These are phyloP conservation scores for Penicillium polonicum DNA, from an alignment of 2,329 filamentous ascomycete genomes.

Conservation along the genomic window DNA sequence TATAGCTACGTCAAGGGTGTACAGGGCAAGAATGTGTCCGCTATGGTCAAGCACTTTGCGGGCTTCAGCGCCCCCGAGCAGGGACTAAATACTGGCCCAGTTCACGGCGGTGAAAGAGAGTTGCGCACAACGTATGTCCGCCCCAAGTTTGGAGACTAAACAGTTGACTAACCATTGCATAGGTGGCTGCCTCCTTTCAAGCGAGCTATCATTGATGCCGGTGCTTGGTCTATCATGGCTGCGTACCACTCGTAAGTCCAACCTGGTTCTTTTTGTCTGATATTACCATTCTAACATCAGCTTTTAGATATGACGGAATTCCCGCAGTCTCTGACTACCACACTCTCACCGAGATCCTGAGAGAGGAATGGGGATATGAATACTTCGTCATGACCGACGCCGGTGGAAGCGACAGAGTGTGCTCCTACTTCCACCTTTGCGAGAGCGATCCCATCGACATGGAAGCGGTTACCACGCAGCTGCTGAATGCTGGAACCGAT, in stretches of 20 bases:
- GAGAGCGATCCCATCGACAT: slow-evolving; percentile 60
- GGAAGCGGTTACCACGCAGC: slow-evolving; percentile 62
- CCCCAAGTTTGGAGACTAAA: neutral
- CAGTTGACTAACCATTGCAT: neutral
- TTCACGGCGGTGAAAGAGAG: slow-evolving; percentile 57
- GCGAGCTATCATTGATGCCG: slow-evolving; percentile 67
- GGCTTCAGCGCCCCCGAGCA: slow-evolving; percentile 69
- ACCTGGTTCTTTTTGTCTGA: neutral
- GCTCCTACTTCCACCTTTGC: slow-evolving; percentile 64
- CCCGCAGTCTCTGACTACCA: slow-evolving; percentile 66
- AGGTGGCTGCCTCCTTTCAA: slow-evolving; percentile 61
- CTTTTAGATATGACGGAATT: slow-evolving; percentile 63
- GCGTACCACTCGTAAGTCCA: slow-evolving; percentile 62
- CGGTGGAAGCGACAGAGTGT: slow-evolving; percentile 68
- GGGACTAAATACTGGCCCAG: slow-evolving; percentile 66
- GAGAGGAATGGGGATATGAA: slow-evolving; percentile 71
- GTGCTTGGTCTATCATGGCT: slow-evolving; percentile 69
- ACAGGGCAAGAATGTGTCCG: slow-evolving; percentile 64
- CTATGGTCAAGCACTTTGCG: slow-evolving; percentile 74
- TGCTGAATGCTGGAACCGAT: slow-evolving; percentile 68
- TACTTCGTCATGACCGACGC: slow-evolving; percentile 67
- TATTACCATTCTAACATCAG: neutral
- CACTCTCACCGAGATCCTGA: slow-evolving; percentile 65
- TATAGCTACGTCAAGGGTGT: slow-evolving; percentile 62
- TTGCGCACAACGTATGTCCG: slow-evolving; percentile 56